A percentile compares a stretch with the other conserved stretches of the same genome.
phyloP scores from a whole-genome alignment of 2,329 filamentous ascomycete genomes.

The Thielaviopsis cerberus region DNA sequence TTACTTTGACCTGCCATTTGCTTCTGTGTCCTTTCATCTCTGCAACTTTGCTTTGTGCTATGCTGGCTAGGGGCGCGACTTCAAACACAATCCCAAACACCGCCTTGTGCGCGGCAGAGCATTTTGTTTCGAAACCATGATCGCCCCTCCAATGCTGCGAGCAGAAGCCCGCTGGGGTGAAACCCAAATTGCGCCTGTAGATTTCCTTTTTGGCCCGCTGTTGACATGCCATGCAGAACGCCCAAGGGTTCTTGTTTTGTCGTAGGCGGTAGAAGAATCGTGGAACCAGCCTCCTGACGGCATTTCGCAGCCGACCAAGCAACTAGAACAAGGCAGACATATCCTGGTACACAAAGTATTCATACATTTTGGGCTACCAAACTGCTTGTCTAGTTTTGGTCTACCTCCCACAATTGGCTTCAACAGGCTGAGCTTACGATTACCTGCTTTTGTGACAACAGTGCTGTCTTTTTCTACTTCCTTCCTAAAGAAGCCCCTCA shows the following conservation, averaged over 20 bases:
- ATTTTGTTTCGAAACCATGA: constrained; percentile 9
- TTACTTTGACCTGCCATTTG: background rate
- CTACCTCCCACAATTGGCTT: background rate
- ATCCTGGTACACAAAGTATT: background rate
- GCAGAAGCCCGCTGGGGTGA: background rate
- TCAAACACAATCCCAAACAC: constrained; percentile 1
- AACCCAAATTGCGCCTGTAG: background rate
- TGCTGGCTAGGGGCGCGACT: background rate
- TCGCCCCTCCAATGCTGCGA: background rate
- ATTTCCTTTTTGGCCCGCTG: background rate
- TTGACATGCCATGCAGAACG: background rate
- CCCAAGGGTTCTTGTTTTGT: background rate
- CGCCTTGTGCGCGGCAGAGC: background rate
- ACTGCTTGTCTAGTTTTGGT: background rate
- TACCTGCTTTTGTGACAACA: background rate
- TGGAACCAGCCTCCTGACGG: background rate
- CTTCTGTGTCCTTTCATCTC: background rate
- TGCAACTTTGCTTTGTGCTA: background rate
- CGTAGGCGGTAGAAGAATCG: too few relatives aligned
- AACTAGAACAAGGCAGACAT: background rate
- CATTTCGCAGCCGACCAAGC: background rate
- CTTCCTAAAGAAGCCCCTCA: background rate
- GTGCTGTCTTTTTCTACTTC: background rate
- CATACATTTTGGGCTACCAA: background rate
- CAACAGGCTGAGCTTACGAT: background rate